Base-by-base conservation (phyloP, 306 rosid genomes). In the Quercus variabilis region DNA sequence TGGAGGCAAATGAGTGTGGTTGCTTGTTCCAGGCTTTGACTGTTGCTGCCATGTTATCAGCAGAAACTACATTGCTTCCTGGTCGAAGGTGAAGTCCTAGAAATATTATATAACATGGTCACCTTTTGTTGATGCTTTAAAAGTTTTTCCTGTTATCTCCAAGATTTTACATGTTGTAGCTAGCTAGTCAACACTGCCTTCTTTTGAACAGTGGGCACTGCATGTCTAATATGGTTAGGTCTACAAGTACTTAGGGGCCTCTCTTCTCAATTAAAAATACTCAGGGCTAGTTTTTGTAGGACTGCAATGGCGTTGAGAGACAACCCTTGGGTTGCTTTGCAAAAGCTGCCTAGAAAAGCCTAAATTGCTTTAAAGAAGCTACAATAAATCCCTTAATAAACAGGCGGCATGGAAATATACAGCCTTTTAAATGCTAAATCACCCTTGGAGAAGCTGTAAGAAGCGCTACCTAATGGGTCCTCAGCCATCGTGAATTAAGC, bases 11-110 rank as follows among this genome's bases (percentile, higher is more conserved):
- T 75, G 82, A 85, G 78, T 83, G 76, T 84, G 97, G 96, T 78
- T 95, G 97, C 83, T 84, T 91, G 78, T 86, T 94, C 4, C 96
- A 91, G 83, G 99, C 98, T 83, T 89, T 95, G 97, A 92, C 93
- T 15, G 90, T 93, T 79, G 97, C 91, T 79, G 92, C 99, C 82
- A 93, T 95, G 97, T 86, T 93, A 80, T 92, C 98, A 20, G 91
- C 92, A 54, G 98, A 95, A 85, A 91, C 96, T 30, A 52, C 97
- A 71, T 89, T 92, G 91, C 90, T 95, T 75, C 86, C 91, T n/a
- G 88, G 93, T 82, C 84, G 85, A 84, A 95, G 97, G 97, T 94
- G 74, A 80, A 54, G 56, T 49, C 78, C 13, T 77, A 69, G 52
- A 79, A 28, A 20, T 75, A 65, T 46, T 31, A 71, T 31, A 52